Evolutionary conservation across 164 flowering plant species (phyloP).

Genomic region (Magnolia officinalis): DNA sequence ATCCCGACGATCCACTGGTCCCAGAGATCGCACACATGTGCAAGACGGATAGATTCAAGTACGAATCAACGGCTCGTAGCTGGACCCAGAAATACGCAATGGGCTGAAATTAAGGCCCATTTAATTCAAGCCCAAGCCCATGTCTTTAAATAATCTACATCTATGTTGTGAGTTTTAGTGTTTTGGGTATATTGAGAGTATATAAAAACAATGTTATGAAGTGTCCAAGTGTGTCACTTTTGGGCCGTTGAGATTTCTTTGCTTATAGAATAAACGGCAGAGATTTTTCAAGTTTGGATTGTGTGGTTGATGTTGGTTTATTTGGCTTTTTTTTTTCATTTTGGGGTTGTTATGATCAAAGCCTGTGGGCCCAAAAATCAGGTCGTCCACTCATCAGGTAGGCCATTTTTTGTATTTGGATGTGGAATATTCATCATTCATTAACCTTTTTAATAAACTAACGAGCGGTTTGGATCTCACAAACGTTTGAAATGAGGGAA

Average conservation of each 20-base stretch:
- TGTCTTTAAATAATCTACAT: background rate
- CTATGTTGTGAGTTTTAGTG: background rate
- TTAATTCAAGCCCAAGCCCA: background rate
- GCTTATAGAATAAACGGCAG: background rate
- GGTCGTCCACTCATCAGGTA: too few species aligned
- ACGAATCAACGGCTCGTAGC: constrained; percentile 42
- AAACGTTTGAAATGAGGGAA: too few species aligned
- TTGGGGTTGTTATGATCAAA: too few species aligned
- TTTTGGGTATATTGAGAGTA: background rate
- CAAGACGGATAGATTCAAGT: constrained; percentile 23
- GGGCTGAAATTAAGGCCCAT: constrained; percentile 20
- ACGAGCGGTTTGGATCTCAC: too few species aligned
- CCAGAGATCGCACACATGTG: constrained; percentile 29
- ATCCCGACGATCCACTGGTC: constrained; percentile 26
- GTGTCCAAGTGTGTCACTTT: background rate
- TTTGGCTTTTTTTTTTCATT: background rate
- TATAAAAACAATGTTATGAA: background rate
- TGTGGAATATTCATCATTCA: too few species aligned
- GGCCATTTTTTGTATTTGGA: too few species aligned
- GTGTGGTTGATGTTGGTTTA: background rate
- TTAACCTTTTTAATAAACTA: too few species aligned
- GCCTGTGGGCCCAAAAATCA: background rate
- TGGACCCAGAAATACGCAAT: constrained; percentile 70
- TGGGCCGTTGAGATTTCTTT: background rate
- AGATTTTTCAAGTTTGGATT: background rate